Evolutionary conservation across 2,329 filamentous ascomycete genomes (phyloP), one percentile per base, ranked within the genome.

Genomic region (Pyrenophora teres): DNA sequence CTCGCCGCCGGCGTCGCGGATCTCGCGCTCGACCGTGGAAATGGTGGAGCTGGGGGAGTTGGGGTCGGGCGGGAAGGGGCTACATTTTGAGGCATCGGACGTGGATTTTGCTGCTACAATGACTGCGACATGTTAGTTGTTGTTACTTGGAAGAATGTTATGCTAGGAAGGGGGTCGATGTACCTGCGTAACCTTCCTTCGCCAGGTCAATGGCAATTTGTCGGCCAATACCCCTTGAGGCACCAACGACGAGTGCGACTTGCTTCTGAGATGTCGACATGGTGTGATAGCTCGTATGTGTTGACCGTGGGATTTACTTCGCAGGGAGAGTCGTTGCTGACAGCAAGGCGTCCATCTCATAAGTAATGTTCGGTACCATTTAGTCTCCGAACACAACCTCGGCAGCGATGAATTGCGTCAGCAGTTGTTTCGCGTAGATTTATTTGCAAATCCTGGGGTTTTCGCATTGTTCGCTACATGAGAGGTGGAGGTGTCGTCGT

Each of bases 181-280:
- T 75, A 90, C 90, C 87, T 46, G 81, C 77, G 68, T 92, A 93
- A 32, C 84, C 86, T 58, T 86, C 81, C 62, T 78, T 83, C 6
- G 89, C 87, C 3, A 95, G 78, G 67, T 91, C 88, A 63, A 95
- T 81, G 49, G 90, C 89, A 33, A 94, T 79, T 70, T 94, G 90
- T 35, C 89, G 80, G 39, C 90, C 90, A 57, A 95, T 93, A 32
- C 90, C 90, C 55, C 90, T 79, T 0, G 89, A 92, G 2, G 88
- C 89, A 33, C 89, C 89, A 16, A 92, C 81, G 4, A 93, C 78
- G 16, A 92, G 79, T 16, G 87, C 88, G 6, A 92, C 87, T 56
- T 79, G 78, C 49, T 78, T 65, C 10, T 33, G 49, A 23, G 52
- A 43, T 7, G 40, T 32, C 15, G 54, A 30, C 52, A 64, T 68